Evolutionary conservation across 176 grass and related monocot species (phyloP).

Genomic region (Musa beccarii): DNA sequence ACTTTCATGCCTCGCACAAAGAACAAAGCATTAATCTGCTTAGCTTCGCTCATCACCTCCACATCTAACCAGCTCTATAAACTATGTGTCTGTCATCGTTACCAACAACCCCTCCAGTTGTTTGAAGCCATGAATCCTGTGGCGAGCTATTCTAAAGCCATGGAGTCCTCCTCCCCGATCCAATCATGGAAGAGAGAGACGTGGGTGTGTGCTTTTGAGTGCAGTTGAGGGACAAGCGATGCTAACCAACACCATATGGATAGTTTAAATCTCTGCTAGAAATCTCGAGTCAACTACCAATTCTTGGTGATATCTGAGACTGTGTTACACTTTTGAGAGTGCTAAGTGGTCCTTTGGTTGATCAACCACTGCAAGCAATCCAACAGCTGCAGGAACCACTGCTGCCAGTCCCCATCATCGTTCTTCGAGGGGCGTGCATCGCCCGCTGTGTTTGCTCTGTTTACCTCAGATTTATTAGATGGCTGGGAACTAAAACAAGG

Average conservation of each 20-base stretch:
- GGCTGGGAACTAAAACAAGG: not conserved
- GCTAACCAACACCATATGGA: too few relatives aligned
- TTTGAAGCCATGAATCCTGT: not conserved
- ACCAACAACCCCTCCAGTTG: not conserved
- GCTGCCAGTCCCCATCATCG: not conserved
- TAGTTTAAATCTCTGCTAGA: too few relatives aligned
- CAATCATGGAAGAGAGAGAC: not conserved
- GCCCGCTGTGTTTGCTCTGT: too few relatives aligned
- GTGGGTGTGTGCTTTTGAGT: too few relatives aligned
- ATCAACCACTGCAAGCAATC: too few relatives aligned
- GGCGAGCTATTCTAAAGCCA: not conserved
- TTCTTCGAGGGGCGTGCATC: not conserved
- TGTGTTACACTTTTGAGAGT: too few relatives aligned
- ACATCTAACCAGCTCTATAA: not conserved
- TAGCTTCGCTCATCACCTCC: slow-evolving; percentile 2
- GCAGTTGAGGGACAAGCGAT: not conserved
- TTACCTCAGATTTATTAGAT: too few relatives aligned
- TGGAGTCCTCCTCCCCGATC: not conserved
- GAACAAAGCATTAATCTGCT: not conserved
- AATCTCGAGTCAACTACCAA: too few relatives aligned
- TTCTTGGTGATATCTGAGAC: too few relatives aligned
- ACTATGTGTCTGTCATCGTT: not conserved
- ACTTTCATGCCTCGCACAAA: slow-evolving; percentile 3
- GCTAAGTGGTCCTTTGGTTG: too few relatives aligned
- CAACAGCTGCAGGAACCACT: not conserved